phyloP scores from a whole-genome alignment of 2,329 filamentous ascomycete species.

The Septoria linicola region DNA sequence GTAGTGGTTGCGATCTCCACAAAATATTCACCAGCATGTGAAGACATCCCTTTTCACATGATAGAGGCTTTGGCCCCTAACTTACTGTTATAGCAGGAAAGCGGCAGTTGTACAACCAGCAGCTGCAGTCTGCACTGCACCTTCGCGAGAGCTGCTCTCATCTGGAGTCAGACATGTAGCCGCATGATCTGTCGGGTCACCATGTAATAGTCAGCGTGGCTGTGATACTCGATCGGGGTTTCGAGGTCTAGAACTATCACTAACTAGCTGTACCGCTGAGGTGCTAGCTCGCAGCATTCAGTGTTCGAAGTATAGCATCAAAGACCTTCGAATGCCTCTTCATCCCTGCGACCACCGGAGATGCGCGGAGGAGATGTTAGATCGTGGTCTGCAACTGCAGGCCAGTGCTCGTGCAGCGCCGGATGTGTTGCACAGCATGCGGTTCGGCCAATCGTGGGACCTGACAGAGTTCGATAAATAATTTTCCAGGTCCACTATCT shows the following conservation, averaged over 20 bases:
- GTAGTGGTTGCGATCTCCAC: too few relatives aligned
- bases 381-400: not conserved
- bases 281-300: too few relatives aligned
- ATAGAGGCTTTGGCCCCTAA: too few relatives aligned
- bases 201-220: not conserved
- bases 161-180: conserved; percentile 12
- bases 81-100: not conserved
- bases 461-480: not conserved
- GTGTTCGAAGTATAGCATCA: too few relatives aligned
- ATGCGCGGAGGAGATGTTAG: not conserved
- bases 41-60: too few relatives aligned
- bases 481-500: not conserved
- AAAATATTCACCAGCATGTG: too few relatives aligned
- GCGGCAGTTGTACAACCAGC: conserved; percentile 5
- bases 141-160: conserved; percentile 8
- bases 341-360: not conserved
- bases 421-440: conserved; percentile 6
- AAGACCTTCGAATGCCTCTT: too few relatives aligned
- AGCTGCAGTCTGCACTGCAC: conserved; percentile 1
- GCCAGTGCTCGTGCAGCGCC: not conserved
- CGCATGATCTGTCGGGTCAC: conserved; percentile 11
- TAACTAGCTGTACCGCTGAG: too few relatives aligned
- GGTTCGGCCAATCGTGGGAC: conserved; percentile 2
- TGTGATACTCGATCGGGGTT: not conserved
- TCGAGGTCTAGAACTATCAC: not conserved